A percentile compares a stretch with the other conserved stretches of the same genome.
Conservation (phyloP, 305 asterid genomes). For the Solanum hybrid region DNA sequence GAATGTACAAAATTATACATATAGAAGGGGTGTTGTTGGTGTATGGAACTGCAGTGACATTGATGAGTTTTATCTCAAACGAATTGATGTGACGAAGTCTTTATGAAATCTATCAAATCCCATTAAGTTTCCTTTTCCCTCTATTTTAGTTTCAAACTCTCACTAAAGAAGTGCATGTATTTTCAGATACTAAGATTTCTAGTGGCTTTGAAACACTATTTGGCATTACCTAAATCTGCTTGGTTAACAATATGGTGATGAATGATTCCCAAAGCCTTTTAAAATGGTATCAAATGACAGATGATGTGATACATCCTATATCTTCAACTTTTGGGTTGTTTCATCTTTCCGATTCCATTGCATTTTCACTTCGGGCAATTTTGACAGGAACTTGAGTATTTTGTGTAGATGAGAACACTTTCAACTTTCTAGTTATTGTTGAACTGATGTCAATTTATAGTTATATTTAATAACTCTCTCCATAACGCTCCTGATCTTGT, state of each 20-base stretch:
- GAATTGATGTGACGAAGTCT: neutral
- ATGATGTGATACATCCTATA: neutral
- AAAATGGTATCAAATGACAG: neutral
- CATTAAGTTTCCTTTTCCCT: neutral
- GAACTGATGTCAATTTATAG: neutral
- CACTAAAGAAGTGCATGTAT: neutral
- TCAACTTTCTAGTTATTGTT: neutral
- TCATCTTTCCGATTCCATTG: neutral
- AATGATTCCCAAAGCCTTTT: neutral
- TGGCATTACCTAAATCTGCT: neutral
- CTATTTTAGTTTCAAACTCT: neutral
- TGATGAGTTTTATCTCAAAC: neutral
- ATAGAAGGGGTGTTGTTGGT: neutral
- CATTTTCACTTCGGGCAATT: neutral
- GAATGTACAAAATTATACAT: neutral
- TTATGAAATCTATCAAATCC: neutral
- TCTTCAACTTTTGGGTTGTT: neutral
- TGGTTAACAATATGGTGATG: neutral
- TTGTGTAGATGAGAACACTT: neutral
- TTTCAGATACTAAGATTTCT: neutral
- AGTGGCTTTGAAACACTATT: neutral
- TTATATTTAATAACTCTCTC: neutral
- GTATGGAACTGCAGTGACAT: neutral
- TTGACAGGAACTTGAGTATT: neutral
- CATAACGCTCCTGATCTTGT: neutral